These are phyloP conservation scores for Carex littledalei DNA, from an alignment of 176 grass and related monocot genomes.

Conservation along the genomic window DNA sequence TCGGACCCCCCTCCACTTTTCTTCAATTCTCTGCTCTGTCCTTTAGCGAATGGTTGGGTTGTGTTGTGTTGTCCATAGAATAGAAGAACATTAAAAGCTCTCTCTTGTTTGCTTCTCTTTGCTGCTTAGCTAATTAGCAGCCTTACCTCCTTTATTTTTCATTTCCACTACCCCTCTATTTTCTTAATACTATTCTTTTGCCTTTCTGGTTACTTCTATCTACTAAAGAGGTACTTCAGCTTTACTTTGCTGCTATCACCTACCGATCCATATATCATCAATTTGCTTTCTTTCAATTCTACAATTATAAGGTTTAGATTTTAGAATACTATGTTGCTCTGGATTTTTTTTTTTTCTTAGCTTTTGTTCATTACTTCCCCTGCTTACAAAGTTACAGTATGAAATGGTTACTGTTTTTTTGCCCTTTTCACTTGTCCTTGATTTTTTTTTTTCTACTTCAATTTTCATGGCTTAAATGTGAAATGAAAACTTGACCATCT, in stretches of 20 bases:
- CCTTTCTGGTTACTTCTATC: background rate
- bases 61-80: background rate
- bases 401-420: background rate
- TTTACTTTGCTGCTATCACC: background rate
- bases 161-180: background rate
- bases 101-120: conserved; percentile 8
- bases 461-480: background rate
- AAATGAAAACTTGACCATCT: conserved; percentile 20
- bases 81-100: background rate
- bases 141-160: background rate
- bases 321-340: no score
- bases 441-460: background rate
- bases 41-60: background rate
- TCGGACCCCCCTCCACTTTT: background rate
- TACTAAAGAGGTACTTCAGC: background rate
- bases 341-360: background rate
- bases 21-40: background rate
- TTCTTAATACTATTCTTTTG: background rate
- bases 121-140: background rate
- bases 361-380: background rate
- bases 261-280: background rate
- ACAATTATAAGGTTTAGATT: no score
- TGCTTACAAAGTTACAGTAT: background rate
- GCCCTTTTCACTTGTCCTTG: background rate
- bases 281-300: background rate